Evolutionary conservation across 495 filamentous ascomycete genomes (phyloP), one percentile per base, ranked within the genome.

Genomic region (Aspergillus ellipticus): DNA sequence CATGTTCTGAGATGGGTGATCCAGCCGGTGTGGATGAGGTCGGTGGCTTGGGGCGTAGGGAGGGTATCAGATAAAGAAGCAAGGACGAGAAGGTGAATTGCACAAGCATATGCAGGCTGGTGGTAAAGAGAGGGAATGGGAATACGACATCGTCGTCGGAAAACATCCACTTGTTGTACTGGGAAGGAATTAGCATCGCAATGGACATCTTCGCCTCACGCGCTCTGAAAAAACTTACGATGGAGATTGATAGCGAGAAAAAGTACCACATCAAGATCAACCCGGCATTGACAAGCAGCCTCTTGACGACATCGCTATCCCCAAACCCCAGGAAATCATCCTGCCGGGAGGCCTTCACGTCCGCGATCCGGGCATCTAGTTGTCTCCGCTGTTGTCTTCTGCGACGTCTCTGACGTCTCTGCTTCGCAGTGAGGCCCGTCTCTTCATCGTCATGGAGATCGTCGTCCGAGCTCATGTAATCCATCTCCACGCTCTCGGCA

Each of bases 121-220:
- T 99, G 2, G 92, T 96, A 75, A 97, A 97, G 49, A 99, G 83
- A 45, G 95, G 95, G 58, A 91, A 97, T 45, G 89, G 87, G 67
- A 99, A 99, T 64, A 96, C 82, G 59, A 93, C 82, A 52, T 90
- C 85, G 49, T 86, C 83, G 16, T 85, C 75, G 58, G 89, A 87
- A 71, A 99, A 99, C 95, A 99, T 99, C 95, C 95, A 97, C 79
- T 96, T 97, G 78, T 99, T 99, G 74, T 99, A 99, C 90, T 95
- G 16, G 6, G 3, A 8, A 29, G 21, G 11, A 28, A 42, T 52
- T 39, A 53, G 37, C 17, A 28, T 29, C 7, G 17, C 46, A 20
- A 15, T 5, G 0, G 11, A 42, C 16, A 2, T 8, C 11, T 20
- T 13, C 4, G 26, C 41, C 15, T 7, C 16, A 35, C 46, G 53